Base-by-base conservation (phyloP, 2,329 filamentous ascomycete genomes). In the Alternaria tenuissima region DNA sequence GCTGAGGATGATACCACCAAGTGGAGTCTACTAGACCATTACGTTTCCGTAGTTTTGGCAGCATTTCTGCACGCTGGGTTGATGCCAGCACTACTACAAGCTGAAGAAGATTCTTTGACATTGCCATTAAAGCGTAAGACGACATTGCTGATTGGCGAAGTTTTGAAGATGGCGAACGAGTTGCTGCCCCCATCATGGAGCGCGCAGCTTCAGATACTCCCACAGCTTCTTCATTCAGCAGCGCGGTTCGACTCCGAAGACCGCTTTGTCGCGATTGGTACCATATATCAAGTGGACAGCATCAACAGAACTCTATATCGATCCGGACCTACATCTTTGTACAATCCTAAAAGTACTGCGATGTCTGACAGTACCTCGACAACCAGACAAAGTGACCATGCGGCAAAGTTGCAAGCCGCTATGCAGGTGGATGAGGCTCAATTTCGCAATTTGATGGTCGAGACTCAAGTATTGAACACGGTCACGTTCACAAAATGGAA, bases 211-310 rank as follows among this genome's bases (percentile, higher is more conserved):
- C 95, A 99, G 73, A 86, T 97, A 6, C 86, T 99, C 18, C 95
- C 95, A 0, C 90, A 94, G 62, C 84, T 98, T 1, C 91, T 99
- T 71, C 85, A 89, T 7, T 88, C 89, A 0, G 93, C 94, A 5
- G 86, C 91, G 2, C 86, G 88, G 34, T 92, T 94, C 69, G 83
- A 87, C 22, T 84, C 88, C 20, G 88, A 94, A 30, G 86, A 88
- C 24, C 89, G 92, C 55, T 94, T 94, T 68, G 84, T 91, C 57
- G 93, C 94, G 7, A 94, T 93, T 7, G 90, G 93, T 7, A 96
- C 96, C 18, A 92, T 99, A 12, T 99, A 98, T 73, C 95, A 98
- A 76, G 96, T 99, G 55, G 97, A 97, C 80, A 97, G 94, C 75
- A 93, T 99, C 67, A 99, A 94, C 77, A 88, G 93, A 64, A 98